phyloP scores from a whole-genome alignment of 2,329 filamentous ascomycete genomes.

The Cyphellophora attinorum region DNA sequence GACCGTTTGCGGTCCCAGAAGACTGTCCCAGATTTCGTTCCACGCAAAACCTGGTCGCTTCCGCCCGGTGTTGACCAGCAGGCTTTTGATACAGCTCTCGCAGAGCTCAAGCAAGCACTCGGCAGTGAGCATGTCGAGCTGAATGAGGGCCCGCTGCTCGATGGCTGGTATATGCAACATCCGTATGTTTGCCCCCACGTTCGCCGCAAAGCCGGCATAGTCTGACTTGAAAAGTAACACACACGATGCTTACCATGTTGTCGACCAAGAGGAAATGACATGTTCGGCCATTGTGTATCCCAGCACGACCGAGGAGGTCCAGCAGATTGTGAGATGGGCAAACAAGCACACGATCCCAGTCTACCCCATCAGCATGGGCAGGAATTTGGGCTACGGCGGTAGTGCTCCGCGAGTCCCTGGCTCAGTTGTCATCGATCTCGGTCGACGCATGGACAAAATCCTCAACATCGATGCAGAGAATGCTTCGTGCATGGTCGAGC shows the following conservation, averaged over 20 bases:
- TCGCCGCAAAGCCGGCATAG: no score
- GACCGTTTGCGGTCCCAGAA: constrained; percentile 14
- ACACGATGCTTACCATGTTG: constrained; percentile 34
- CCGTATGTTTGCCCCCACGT: constrained; percentile 23
- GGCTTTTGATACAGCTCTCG: constrained; percentile 14
- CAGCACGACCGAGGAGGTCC: constrained; percentile 25
- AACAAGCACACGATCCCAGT: constrained; percentile 25
- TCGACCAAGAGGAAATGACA: constrained; percentile 34
- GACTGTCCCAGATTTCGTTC: constrained; percentile 12
- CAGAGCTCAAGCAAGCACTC: constrained; percentile 10
- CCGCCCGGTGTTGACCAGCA: constrained; percentile 13
- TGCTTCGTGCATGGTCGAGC: constrained; percentile 26
- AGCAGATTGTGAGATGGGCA: constrained; percentile 22
- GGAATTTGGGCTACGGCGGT: constrained; percentile 41
- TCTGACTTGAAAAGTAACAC: constrained; percentile 26
- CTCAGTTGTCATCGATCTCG: constrained; percentile 37
- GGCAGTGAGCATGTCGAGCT: constrained; percentile 15
- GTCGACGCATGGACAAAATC: constrained; percentile 25
- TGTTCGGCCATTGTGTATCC: constrained; percentile 33
- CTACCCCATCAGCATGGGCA: constrained; percentile 28
- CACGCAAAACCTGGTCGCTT: constrained; percentile 7
- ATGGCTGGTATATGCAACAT: constrained; percentile 28
- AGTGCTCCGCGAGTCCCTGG: constrained; percentile 36
- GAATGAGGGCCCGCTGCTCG: constrained; percentile 18
- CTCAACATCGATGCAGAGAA: constrained; percentile 24